Percentiles rank a stretch among this genome's conserved stretches.
Conservation (phyloP, 192 early-diverging fungal species). For the Nowakowskiella sp. region DNA sequence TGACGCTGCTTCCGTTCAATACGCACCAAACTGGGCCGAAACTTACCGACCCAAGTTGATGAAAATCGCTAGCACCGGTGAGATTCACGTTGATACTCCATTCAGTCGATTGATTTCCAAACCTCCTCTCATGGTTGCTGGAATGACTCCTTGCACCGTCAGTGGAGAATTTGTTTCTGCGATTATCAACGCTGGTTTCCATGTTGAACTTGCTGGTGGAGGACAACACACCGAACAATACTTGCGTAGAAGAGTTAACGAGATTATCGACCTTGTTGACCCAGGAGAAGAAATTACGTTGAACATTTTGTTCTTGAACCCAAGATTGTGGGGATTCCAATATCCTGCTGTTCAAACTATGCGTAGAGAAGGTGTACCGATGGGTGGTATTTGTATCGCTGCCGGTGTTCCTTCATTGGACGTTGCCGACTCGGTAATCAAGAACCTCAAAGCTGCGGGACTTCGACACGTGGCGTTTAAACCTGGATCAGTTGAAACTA, state of each 20-base stretch:
- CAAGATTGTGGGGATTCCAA: slow-evolving; percentile 86
- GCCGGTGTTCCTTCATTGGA: slow-evolving; percentile 87
- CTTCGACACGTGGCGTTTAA: slow-evolving; percentile 82
- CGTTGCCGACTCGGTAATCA: slow-evolving; percentile 73
- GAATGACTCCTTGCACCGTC: slow-evolving; percentile 87
- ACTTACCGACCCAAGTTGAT: slow-evolving; percentile 81
- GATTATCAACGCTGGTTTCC: slow-evolving; percentile 82
- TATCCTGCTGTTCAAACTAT: slow-evolving; percentile 72
- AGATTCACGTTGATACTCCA: slow-evolving; percentile 75
- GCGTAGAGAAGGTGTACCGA: slow-evolving; percentile 73
- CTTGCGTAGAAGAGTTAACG: slow-evolving; percentile 59
- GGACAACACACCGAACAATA: slow-evolving; percentile 72
- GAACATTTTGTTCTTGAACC: slow-evolving; percentile 87
- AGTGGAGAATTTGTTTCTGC: slow-evolving; percentile 72
- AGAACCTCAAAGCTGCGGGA: slow-evolving; percentile 60
- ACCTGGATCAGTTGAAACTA: slow-evolving; percentile 68
- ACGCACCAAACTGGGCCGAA: slow-evolving; percentile 76
- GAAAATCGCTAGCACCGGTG: slow-evolving; percentile 51
- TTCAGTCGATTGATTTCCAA: slow-evolving; percentile 80
- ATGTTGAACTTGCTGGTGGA: slow-evolving; percentile 84
- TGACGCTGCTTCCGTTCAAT: slow-evolving; percentile 60
- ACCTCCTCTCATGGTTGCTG: slow-evolving; percentile 90
- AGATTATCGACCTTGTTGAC: slow-evolving; percentile 60
- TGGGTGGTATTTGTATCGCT: slow-evolving; percentile 84
- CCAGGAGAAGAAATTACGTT: slow-evolving; percentile 84